A percentile compares a stretch with the other conserved stretches of the same genome.
These are phyloP conservation scores for Aureobasidium sp. DNA, from an alignment of 2,329 filamentous ascomycete genomes.

Conservation along the genomic window DNA sequence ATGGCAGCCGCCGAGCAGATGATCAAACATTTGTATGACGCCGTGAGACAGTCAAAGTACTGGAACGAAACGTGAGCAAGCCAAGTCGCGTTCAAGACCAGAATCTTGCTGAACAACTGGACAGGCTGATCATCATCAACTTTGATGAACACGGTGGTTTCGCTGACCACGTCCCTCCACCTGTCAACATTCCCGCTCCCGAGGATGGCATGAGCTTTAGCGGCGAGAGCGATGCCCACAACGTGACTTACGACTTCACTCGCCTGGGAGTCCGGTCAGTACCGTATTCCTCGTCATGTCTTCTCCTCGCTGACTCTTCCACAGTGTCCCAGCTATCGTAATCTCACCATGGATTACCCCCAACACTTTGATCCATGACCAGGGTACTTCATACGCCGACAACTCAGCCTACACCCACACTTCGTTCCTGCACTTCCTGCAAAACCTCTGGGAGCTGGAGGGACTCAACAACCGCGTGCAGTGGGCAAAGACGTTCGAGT, in stretches of 20 bases:
- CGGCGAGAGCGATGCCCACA: conserved; percentile 24
- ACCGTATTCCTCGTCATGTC: neutral
- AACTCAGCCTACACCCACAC: conserved; percentile 33
- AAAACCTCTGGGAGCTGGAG: conserved; percentile 32
- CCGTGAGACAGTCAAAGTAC: conserved; percentile 31
- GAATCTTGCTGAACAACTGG: neutral
- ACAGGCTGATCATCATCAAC: conserved; percentile 30
- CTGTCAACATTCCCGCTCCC: conserved; percentile 27
- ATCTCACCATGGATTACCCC: conserved; percentile 27
- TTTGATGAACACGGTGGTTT: conserved; percentile 36
- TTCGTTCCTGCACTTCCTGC: conserved; percentile 33
- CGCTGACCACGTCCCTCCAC: conserved; percentile 32
- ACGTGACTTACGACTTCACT: conserved; percentile 31
- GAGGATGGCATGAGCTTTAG: conserved; percentile 28
- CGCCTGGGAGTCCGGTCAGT: conserved; percentile 28
- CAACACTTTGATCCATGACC: conserved; percentile 30
- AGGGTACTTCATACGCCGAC: conserved; percentile 30
- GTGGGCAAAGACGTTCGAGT: conserved; percentile 35
- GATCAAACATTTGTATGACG: conserved; percentile 35
- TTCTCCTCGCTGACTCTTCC: neutral
- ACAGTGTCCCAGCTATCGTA: conserved; percentile 28
- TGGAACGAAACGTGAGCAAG: conserved; percentile 27
- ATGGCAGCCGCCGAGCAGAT: conserved; percentile 31
- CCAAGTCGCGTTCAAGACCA: accelerated
- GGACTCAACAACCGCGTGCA: conserved; percentile 34